These are phyloP conservation scores for Fusarium sp. DNA, from an alignment of 2,329 filamentous ascomycete genomes.

Conservation along the genomic window DNA sequence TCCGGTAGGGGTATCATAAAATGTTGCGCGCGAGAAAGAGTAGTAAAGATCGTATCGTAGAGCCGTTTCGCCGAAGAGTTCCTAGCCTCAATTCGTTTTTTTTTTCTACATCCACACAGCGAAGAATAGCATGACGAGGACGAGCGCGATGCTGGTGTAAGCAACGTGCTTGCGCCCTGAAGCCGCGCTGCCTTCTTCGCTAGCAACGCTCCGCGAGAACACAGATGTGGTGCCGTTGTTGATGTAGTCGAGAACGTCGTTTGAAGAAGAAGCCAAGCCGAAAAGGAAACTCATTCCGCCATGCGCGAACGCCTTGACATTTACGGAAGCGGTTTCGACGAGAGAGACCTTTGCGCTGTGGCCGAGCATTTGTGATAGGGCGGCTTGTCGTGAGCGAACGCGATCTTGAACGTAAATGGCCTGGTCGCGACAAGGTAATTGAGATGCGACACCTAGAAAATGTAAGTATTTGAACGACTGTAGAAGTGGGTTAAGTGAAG, in stretches of 20 bases:
- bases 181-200: slow-evolving; percentile 71
- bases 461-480: slow-evolving; percentile 16
- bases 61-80: not conserved
- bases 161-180: slow-evolving; percentile 46
- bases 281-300: slow-evolving; percentile 86
- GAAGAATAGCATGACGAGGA: slow-evolving; percentile 46
- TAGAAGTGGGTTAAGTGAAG: not conserved
- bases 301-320: slow-evolving; percentile 81
- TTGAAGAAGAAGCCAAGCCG: slow-evolving; percentile 78
- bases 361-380: slow-evolving; percentile 82
- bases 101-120: slow-evolving; percentile 44
- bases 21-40: slow-evolving; percentile 27
- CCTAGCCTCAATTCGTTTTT: not conserved
- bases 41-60: slow-evolving; percentile 7
- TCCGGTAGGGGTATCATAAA: slow-evolving; percentile 44
- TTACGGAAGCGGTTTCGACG: slow-evolving; percentile 77
- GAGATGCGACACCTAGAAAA: slow-evolving; percentile 76
- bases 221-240: slow-evolving; percentile 89
- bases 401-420: slow-evolving; percentile 82
- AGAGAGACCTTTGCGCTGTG: slow-evolving; percentile 90
- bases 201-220: slow-evolving; percentile 80
- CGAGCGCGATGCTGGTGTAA: slow-evolving; percentile 45
- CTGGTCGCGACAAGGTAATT: slow-evolving; percentile 74
- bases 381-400: slow-evolving; percentile 74
- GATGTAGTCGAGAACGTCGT: slow-evolving; percentile 85